Evolutionary conservation across 2,329 filamentous ascomycete genomes (phyloP).

Genomic region (Neocucurbitaria cava): DNA sequence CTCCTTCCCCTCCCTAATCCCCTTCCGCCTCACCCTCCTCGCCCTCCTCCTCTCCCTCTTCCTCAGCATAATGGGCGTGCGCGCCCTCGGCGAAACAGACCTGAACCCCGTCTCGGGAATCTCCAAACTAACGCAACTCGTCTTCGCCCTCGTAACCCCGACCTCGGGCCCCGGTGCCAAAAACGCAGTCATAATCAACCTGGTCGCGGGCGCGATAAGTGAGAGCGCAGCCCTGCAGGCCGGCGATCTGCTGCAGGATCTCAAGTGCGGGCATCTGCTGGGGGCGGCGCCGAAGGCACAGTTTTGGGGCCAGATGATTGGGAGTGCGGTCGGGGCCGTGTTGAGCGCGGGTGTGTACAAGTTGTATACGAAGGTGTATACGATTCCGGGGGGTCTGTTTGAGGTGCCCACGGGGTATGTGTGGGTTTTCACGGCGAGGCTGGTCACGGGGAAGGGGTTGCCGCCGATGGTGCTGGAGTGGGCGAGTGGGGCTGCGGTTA

Average conservation of each 20-base stretch:
- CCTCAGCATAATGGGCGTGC: conserved; percentile 69
- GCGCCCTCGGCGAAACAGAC: conserved; percentile 80
- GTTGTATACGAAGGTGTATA: conserved; percentile 88
- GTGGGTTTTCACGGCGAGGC: conserved; percentile 94
- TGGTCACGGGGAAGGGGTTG: conserved; percentile 89
- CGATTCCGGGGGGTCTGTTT: conserved; percentile 86
- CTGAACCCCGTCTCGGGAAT: conserved; percentile 96
- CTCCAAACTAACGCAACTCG: conserved; percentile 92
- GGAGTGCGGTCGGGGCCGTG: conserved; percentile 83
- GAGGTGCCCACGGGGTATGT: conserved; percentile 94
- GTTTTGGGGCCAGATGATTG: conserved; percentile 95
- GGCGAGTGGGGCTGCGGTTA: conserved; percentile 73
- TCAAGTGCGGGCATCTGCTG: conserved; percentile 93
- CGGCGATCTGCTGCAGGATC: conserved; percentile 94
- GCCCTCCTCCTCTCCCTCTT: conserved; percentile 79
- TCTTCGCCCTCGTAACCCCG: conserved; percentile 91
- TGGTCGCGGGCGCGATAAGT: conserved; percentile 88
- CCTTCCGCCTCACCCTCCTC: conserved; percentile 81
- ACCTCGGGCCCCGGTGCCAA: conserved; percentile 60
- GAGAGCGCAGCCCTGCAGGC: conserved; percentile 90
- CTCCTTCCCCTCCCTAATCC: conserved; percentile 83
- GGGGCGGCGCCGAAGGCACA: conserved; percentile 93
- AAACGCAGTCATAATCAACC: conserved; percentile 91
- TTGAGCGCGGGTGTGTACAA: conserved; percentile 87
- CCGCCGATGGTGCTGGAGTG: conserved; percentile 84